Base-by-base conservation (phyloP, 129 eudicot species). In the Flaveria sonorensis region DNA sequence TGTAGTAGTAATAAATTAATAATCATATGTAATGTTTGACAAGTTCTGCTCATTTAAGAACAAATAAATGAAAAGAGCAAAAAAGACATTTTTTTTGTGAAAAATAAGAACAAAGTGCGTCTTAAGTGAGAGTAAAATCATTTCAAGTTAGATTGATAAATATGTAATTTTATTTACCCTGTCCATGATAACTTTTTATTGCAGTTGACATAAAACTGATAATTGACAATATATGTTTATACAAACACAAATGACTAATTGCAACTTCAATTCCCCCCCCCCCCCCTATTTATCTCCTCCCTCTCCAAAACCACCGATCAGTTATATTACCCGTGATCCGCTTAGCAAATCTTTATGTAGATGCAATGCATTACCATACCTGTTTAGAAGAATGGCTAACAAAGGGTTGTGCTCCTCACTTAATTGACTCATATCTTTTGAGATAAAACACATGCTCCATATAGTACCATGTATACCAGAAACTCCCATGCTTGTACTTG, bases 391-490 rank as follows among this genome's bases (percentile, higher is more conserved):
- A 87, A 91, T 76, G 80, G 99, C 99, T 83, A 94, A 48, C 32
- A 91, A 61, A 75, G 99, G 96, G 75, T 85, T 80, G 69, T 86
- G 77, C 77, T 87, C 92, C 82, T 89, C 84, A 66, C 72, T 77
- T 63, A 85, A 57, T 64, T 79, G 86, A 45, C 82, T 81, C 71
- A 63, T 46, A 76, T 86, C 86, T 79, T 80, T 83, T 23, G 99
- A 91, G 77, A 94, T 87, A 83, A 91, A 94, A 83, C 99, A 94
- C 97, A 94, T 91, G 89, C 99, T 91, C 99, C 99, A 94, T 77
- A 94, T 89, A 47, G 97, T 89, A 81, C 96, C 98, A 83, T 83
- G 71, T 23, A 86, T 88, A 77, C 86, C 81, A 68, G 79, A 53
- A 77, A 65, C 68, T 68, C 86, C 83, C 55, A 61, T 56, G 59